Percentiles rank a stretch among this genome's conserved stretches.
These are phyloP conservation scores for Leccinum sublutescens DNA, from an alignment of 768 basidiomycete genomes.

Conservation along the genomic window DNA sequence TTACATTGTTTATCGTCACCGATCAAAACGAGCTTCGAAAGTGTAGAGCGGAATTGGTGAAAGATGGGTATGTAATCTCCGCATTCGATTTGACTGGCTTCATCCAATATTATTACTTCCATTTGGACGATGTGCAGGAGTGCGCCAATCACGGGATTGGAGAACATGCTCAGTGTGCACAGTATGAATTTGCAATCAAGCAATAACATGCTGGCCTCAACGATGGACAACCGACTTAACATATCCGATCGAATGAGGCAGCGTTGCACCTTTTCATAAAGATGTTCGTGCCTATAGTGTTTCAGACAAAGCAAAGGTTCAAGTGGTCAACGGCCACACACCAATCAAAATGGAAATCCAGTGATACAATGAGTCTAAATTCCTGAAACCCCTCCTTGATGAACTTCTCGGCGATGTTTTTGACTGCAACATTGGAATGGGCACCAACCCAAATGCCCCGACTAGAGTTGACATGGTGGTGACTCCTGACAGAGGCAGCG, in stretches of 20 bases:
- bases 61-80: no score
- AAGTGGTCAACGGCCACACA: slow-evolving; percentile 13
- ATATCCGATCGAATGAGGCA: slow-evolving; percentile 40
- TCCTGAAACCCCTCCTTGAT: slow-evolving; percentile 28
- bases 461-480: no score
- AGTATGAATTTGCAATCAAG: slow-evolving; percentile 38
- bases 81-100: no score
- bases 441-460: no score
- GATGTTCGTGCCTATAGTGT: slow-evolving; percentile 46
- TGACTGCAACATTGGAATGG: no score
- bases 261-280: slow-evolving; percentile 36
- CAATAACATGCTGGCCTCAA: slow-evolving; percentile 26
- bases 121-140: no score
- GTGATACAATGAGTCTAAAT: slow-evolving; percentile 45
- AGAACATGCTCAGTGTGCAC: slow-evolving; percentile 50
- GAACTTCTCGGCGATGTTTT: no score
- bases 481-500: no score
- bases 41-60: no score
- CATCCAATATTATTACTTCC: no score
- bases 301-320: not conserved
- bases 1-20: no score
- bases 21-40: no score
- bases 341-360: slow-evolving; percentile 48
- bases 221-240: slow-evolving; percentile 14
- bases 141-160: slow-evolving; percentile 24